Percentiles rank a stretch among this genome's conserved stretches.
Conservation (phyloP, 2,329 filamentous ascomycete genomes). For the Neopestalotiopsis clavispora region DNA sequence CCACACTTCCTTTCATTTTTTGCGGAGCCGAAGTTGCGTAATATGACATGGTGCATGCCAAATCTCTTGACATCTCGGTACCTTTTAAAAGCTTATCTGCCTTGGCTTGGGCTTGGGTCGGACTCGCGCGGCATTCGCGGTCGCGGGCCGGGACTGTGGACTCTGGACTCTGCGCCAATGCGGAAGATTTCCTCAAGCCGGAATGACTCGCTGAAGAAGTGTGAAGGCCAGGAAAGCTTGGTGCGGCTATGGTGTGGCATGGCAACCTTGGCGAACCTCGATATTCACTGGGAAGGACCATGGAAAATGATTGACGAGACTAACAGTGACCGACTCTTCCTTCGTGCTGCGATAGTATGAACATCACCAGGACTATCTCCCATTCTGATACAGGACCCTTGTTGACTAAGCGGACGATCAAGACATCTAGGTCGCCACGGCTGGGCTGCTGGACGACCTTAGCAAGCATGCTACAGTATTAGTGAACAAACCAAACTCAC, state of each 20-base stretch:
- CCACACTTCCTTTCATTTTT: neutral
- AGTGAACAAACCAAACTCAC: too few species aligned
- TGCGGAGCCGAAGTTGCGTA: neutral
- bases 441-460: too few species aligned
- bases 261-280: neutral
- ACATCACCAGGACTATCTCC: neutral
- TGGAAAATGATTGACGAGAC: neutral
- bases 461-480: too few species aligned
- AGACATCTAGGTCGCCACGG: neutral
- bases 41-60: slow-evolving; percentile 1
- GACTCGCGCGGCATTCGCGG: slow-evolving; percentile 4
- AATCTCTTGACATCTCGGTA: slow-evolving; percentile 1
- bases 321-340: neutral
- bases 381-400: neutral
- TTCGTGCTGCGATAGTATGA: neutral
- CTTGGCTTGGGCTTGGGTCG: neutral
- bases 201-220: neutral
- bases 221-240: neutral
- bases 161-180: neutral
- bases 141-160: neutral
- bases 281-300: neutral
- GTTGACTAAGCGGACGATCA: neutral
- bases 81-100: slow-evolving; percentile 3
- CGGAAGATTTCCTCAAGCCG: slow-evolving; percentile 11
- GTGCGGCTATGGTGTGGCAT: neutral